Percentiles rank a stretch among this genome's conserved stretches.
phyloP scores from a whole-genome alignment of 345 rosid species.

The Linum tenue region DNA sequence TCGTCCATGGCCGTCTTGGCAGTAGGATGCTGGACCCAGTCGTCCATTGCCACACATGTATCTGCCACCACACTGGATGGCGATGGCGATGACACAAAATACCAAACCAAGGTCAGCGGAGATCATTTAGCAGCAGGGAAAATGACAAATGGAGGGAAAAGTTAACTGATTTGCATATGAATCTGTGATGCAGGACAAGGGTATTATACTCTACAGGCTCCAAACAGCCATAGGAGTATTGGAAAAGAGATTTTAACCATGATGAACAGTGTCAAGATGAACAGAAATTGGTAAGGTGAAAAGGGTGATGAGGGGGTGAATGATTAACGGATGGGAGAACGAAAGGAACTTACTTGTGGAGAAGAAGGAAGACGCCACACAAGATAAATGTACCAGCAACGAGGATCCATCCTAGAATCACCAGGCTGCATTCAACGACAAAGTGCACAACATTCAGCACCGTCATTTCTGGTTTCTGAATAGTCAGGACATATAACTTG shows the following conservation, averaged over 20 bases:
- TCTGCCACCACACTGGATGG: constrained; percentile 20
- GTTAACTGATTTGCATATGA: neutral
- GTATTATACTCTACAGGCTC: too few species aligned
- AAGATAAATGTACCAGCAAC: constrained; percentile 67
- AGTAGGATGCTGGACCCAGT: constrained; percentile 23
- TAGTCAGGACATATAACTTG: too few species aligned
- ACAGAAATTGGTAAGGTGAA: too few species aligned
- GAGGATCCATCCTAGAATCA: constrained; percentile 85
- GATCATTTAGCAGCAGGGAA: constrained; percentile 12
- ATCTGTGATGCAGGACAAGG: too few species aligned
- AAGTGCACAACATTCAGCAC: neutral
- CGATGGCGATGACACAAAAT: constrained; percentile 14
- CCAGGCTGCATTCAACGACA: constrained; percentile 41
- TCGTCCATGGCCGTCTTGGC: constrained; percentile 26
- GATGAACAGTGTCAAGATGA: too few species aligned
- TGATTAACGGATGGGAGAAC: neutral
- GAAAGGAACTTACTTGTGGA: constrained; percentile 57
- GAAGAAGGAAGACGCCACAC: constrained; percentile 77
- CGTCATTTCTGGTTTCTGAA: neutral
- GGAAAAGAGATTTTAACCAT: too few species aligned
- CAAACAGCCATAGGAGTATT: too few species aligned
- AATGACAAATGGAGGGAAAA: constrained; percentile 16
- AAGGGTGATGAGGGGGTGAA: neutral
- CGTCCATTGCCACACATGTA: constrained; percentile 28
- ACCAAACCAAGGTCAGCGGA: constrained; percentile 13